A percentile compares a stretch with the other conserved stretches of the same genome.
Evolutionary conservation across 1,284 basidiomycete species (phyloP).

Genomic region (Sporisorium sorghi): DNA sequence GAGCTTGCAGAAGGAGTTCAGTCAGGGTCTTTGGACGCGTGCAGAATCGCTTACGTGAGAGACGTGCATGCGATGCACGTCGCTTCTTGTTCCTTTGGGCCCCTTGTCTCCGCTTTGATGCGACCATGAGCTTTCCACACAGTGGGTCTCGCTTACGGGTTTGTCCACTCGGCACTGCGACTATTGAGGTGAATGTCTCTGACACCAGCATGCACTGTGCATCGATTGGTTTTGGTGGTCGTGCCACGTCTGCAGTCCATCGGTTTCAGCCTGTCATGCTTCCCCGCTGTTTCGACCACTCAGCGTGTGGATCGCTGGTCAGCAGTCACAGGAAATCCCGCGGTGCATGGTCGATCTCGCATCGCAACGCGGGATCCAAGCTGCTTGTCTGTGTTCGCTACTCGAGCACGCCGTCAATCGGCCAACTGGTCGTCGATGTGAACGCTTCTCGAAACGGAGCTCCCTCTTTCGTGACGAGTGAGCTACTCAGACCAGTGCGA

Average conservation of each 20-base stretch:
- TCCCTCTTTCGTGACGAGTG: too few species aligned
- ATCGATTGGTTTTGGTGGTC: not conserved
- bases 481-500: too few species aligned
- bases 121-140: not conserved
- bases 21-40: not conserved
- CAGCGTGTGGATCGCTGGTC: not conserved
- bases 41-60: not conserved
- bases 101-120: not conserved
- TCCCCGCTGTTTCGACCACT: not conserved
- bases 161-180: not conserved
- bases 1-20: not conserved
- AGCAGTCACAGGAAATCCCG: not conserved
- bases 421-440: too few species aligned
- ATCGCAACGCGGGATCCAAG: too few species aligned
- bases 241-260: not conserved
- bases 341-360: not conserved
- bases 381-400: not conserved
- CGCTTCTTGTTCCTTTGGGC: not conserved
- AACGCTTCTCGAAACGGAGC: too few species aligned
- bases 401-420: not conserved
- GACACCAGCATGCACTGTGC: constrained; percentile 3
- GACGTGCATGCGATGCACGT: constrained; percentile 5
- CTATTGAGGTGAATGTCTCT: not conserved
- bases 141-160: not conserved
- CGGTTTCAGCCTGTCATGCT: constrained; percentile 10